These are phyloP conservation scores for Calonectria hongkongensis DNA, from an alignment of 2,329 filamentous ascomycete species.

Conservation along the genomic window DNA sequence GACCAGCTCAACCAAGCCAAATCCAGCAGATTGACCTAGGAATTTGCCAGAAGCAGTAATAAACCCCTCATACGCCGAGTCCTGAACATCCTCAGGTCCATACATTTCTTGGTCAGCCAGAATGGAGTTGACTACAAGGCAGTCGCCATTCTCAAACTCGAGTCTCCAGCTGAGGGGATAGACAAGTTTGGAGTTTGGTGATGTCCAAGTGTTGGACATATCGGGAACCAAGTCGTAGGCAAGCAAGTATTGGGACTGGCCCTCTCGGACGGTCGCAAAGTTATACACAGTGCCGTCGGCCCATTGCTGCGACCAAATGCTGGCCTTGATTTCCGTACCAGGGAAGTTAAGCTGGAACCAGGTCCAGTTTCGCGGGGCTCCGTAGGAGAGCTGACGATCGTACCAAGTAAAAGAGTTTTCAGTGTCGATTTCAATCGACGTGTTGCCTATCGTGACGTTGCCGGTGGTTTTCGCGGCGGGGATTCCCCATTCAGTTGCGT, in stretches of 20 bases:
- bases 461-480: constrained; percentile 16
- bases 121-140: constrained; percentile 13
- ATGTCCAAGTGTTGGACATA: constrained; percentile 17
- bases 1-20: constrained; percentile 29
- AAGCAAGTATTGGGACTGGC: constrained; percentile 6
- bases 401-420: constrained; percentile 32
- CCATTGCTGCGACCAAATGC: constrained; percentile 19
- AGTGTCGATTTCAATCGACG: neutral
- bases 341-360: constrained; percentile 31
- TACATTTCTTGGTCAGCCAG: constrained; percentile 33
- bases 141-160: constrained; percentile 31
- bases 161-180: constrained; percentile 28
- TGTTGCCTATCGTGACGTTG: neutral
- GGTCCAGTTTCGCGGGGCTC: constrained; percentile 26
- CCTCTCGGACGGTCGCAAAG: constrained; percentile 20
- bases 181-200: constrained; percentile 10
- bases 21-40: constrained; percentile 2
- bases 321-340: constrained; percentile 28
- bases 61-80: constrained; percentile 33
- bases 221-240: constrained; percentile 20
- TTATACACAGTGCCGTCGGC: neutral
- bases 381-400: constrained; percentile 26
- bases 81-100: neutral
- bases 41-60: constrained; percentile 12
- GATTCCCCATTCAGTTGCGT: constrained; percentile 33